Conservation (phyloP, 2,329 filamentous ascomycete genomes). For the Phaeosphaeria sp. region DNA sequence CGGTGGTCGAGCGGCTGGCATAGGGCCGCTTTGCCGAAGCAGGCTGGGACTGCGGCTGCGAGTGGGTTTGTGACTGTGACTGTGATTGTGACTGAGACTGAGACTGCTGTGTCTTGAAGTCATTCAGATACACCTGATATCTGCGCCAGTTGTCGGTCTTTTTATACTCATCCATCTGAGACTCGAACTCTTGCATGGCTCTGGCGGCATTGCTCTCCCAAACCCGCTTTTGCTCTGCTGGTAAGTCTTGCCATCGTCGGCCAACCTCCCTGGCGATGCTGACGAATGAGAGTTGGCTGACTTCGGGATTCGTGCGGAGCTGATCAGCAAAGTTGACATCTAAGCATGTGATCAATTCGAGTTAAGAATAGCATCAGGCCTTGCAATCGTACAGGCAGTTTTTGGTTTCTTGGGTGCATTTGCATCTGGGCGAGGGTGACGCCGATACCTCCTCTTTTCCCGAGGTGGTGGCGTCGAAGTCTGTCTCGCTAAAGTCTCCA, state of each 20-base stretch:
- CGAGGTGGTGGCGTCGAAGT: conserved; percentile 29
- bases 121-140: conserved; percentile 45
- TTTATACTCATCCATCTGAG: conserved; percentile 50
- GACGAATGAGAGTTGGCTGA: conserved; percentile 47
- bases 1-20: conserved; percentile 29
- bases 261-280: conserved; percentile 50
- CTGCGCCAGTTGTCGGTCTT: conserved; percentile 46
- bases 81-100: conserved; percentile 24
- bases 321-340: conserved; percentile 53
- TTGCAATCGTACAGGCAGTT: conserved; percentile 43
- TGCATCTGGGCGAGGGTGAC: conserved; percentile 45
- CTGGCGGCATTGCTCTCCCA: conserved; percentile 49
- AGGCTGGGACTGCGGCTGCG: conserved; percentile 21
- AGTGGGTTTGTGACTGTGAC: conserved; percentile 22
- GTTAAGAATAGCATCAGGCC: not conserved
- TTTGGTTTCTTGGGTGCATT: conserved; percentile 51
- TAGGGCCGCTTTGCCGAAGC: conserved; percentile 24
- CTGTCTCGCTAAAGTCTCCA: conserved; percentile 35
- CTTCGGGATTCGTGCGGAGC: conserved; percentile 44
- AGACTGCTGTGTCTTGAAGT: conserved; percentile 43
- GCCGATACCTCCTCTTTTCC: conserved; percentile 48
- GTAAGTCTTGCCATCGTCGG: conserved; percentile 46
- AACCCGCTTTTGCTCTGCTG: conserved; percentile 43
- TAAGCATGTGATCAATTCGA: conserved; percentile 20
- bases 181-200: conserved; percentile 48